Base-by-base conservation (phyloP, 768 basidiomycete genomes). In the Mycena vulgaris region DNA sequence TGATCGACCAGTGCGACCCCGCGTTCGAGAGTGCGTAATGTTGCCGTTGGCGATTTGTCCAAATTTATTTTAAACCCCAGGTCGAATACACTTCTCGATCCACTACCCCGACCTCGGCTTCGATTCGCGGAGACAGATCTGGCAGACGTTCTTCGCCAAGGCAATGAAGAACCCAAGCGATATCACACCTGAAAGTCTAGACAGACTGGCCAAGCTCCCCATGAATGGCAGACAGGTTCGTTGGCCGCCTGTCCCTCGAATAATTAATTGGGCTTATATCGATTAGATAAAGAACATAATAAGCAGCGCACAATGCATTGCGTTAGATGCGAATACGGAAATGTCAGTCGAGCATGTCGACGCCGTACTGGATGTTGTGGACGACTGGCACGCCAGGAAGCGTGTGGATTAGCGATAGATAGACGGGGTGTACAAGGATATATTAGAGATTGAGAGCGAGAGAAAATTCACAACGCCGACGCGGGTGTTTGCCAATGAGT, bases 41-140 rank as follows among this genome's bases (percentile, higher is more conserved):
- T 66, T 10, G 25, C 16, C 37, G 27, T 35, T 19, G 28, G 14
- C 27, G 28, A 21, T 14, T n/a, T 17, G 19, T 31, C 17, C 17
- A 23, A 37, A 1, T 27, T 25, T 11, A 33, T 21, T 53, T 31
- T 1, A n/a, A n/a, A n/a, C 27, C 16, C 3, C 45, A 81, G 80
- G 78, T 73, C 81, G 80, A 11, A 82, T 82, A 7, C 81, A 82
- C 57, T 78, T 83, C 60, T 77, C 73, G 5, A 67, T 83, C 21
- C 73, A 78, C 61, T 83, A 81, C 59, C 78, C 78, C 9, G 77
- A 79, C 13, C 75, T 83, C 19, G 74, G 69, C 25, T 63, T 39
- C 27, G 64, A 57, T 5, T 72, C 82, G 3, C 80, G 79, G 10
- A 73, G 51, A 37, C 21, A 64, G 16, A 75, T 82, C 40, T 82